Evolutionary conservation across 2,329 filamentous ascomycete species (phyloP).

Genomic region (Trichoderma endophyticum): DNA sequence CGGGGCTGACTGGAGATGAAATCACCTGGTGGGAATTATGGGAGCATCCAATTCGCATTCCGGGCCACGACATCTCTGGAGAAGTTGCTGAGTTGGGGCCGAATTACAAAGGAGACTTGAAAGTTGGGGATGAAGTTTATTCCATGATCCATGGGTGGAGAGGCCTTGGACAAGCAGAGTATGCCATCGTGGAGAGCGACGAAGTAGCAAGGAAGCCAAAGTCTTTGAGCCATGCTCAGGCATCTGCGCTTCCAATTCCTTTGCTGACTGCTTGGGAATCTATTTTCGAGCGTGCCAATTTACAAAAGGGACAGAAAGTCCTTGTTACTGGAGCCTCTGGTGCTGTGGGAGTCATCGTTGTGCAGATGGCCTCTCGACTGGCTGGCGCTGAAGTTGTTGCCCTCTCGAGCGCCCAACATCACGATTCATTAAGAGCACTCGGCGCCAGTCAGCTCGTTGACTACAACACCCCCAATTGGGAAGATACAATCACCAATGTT

Average conservation of each 20-base stretch:
- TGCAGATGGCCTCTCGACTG: constrained; percentile 29
- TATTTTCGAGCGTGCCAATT: constrained; percentile 24
- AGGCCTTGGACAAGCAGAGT: constrained; percentile 29
- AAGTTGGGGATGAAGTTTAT: constrained; percentile 26
- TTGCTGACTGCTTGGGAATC: constrained; percentile 32
- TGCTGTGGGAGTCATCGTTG: constrained; percentile 29
- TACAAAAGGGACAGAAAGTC: constrained; percentile 21
- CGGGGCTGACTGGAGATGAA: constrained; percentile 36
- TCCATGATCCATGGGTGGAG: constrained; percentile 27
- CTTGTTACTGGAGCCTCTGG: constrained; percentile 33
- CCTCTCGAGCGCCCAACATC: constrained; percentile 27
- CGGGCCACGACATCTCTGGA: constrained; percentile 37
- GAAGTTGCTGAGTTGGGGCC: constrained; percentile 28
- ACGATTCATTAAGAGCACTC: constrained; percentile 21
- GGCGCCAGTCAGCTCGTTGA: constrained; percentile 28
- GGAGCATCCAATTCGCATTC: constrained; percentile 28
- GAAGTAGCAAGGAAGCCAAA: constrained; percentile 25
- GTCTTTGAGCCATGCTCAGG: constrained; percentile 25
- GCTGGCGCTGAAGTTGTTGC: constrained; percentile 27
- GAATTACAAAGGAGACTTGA: constrained; percentile 22
- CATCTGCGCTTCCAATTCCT: constrained; percentile 33
- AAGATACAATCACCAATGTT: constrained; percentile 22
- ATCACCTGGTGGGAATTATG: constrained; percentile 35
- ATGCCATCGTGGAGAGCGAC: constrained; percentile 21
- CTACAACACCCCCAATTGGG: constrained; percentile 27